A percentile compares a stretch with the other conserved stretches of the same genome.
phyloP scores from a whole-genome alignment of 371 early-diverging fungal genomes.

The Mucor plumbeus region DNA sequence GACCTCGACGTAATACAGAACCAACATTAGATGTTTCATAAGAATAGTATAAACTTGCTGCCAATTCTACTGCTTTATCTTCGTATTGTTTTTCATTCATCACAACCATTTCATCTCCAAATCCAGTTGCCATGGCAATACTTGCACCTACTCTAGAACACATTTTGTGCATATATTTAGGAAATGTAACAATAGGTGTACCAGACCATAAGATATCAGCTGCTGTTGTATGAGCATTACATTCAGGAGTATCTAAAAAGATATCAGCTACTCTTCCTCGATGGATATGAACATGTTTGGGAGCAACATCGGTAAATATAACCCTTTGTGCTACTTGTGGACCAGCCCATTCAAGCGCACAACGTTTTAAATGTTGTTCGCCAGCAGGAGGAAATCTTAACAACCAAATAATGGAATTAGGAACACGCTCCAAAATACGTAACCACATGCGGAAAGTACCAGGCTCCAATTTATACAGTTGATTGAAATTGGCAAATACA shows the following conservation, averaged over 20 bases:
- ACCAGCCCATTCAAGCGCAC: conserved; percentile 81
- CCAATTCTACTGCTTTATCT: conserved; percentile 76
- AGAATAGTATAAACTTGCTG: conserved; percentile 59
- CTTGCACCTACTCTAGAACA: conserved; percentile 91
- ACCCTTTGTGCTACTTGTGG: conserved; percentile 80
- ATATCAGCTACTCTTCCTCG: conserved; percentile 93
- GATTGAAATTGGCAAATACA: conserved; percentile 95
- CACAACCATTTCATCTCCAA: conserved; percentile 86
- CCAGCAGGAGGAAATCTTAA: conserved; percentile 91
- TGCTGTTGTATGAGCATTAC: conserved; percentile 95
- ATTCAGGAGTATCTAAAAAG: conserved; percentile 93
- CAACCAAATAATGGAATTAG: conserved; percentile 88
- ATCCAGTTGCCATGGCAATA: conserved; percentile 85
- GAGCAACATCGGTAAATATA: conserved; percentile 92
- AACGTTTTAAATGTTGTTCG: conserved; percentile 73
- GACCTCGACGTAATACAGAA: conserved; percentile 54
- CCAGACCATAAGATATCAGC: conserved; percentile 95
- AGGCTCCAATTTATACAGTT: conserved; percentile 91
- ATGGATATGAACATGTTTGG: conserved; percentile 91
- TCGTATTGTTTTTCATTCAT: conserved; percentile 78
- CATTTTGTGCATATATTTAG: conserved; percentile 91
- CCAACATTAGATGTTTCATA: conserved; percentile 34
- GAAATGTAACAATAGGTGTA: conserved; percentile 90
- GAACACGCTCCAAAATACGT: conserved; percentile 79
- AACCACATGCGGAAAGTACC: conserved; percentile 85